These are phyloP conservation scores for Leccinum uliginosum DNA, from an alignment of 768 basidiomycete genomes.

Conservation along the genomic window DNA sequence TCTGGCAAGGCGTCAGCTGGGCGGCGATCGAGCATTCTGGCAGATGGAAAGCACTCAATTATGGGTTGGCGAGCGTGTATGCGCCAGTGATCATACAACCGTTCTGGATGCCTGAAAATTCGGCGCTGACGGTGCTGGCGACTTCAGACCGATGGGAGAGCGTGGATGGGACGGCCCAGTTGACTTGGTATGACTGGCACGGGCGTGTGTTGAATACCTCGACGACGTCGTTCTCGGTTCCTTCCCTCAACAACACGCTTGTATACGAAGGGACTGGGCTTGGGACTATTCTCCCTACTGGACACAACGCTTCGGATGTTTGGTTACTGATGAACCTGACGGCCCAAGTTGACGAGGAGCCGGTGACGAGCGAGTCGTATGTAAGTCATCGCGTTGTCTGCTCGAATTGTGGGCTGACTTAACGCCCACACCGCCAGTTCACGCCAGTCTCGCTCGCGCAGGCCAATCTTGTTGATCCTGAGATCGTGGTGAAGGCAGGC, in stretches of 20 bases:
- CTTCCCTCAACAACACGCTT: conserved; percentile 47
- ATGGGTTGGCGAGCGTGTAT: conserved; percentile 42
- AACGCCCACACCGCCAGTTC: conserved; percentile 35
- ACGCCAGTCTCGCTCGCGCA: conserved; percentile 45
- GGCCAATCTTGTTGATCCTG: too few relatives aligned
- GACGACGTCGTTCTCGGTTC: conserved; percentile 38
- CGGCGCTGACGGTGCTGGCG: conserved; percentile 44
- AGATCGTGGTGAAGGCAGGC: neutral
- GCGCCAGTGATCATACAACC: conserved; percentile 48
- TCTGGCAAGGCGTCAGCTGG: conserved; percentile 59
- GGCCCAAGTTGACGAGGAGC: conserved; percentile 36
- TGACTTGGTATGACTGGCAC: conserved; percentile 58
- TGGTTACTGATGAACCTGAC: conserved; percentile 52
- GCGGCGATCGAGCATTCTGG: conserved; percentile 53
- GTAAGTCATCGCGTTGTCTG: conserved; percentile 30
- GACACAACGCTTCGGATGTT: conserved; percentile 38
- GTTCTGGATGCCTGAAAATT: conserved; percentile 50
- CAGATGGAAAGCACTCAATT: conserved; percentile 57
- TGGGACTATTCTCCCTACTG: conserved; percentile 41
- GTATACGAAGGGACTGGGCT: conserved; percentile 40
- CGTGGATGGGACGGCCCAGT: conserved; percentile 42
- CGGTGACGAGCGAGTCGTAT: conserved; percentile 48
- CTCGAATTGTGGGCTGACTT: neutral
- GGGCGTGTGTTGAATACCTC: conserved; percentile 39
- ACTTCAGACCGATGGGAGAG: conserved; percentile 50